Percentiles rank a stretch among this genome's conserved stretches.
phyloP scores from a whole-genome alignment of 257 asterid genomes.

The Solanum ossicruentum region DNA sequence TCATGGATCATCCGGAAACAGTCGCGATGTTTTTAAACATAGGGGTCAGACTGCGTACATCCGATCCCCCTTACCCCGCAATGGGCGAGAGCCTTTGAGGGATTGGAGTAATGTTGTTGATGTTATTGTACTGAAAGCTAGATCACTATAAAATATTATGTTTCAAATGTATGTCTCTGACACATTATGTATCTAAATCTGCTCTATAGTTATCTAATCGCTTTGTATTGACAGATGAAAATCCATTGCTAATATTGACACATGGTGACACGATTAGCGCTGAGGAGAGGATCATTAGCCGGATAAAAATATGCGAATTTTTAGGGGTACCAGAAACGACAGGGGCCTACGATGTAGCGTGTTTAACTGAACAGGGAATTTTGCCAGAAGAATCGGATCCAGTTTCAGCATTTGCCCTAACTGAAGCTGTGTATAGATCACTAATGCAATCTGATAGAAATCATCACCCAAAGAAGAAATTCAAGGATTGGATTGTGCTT shows the following conservation, averaged over 20 bases:
- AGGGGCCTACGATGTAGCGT: conserved; percentile 56
- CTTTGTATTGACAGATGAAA: conserved; percentile 27
- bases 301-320: conserved; percentile 36
- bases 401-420: conserved; percentile 41
- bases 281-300: conserved; percentile 36
- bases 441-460: conserved; percentile 47
- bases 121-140: too few relatives aligned
- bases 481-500: conserved; percentile 19
- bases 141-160: not conserved
- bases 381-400: conserved; percentile 49
- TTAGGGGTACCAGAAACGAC: conserved; percentile 42
- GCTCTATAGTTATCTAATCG: not conserved
- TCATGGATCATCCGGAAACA: too few relatives aligned
- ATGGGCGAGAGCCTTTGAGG: too few relatives aligned
- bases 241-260: conserved; percentile 48
- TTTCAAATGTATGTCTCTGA: not conserved
- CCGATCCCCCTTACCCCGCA: too few relatives aligned
- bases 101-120: too few relatives aligned
- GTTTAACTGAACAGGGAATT: conserved; percentile 51
- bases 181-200: not conserved
- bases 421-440: conserved; percentile 50
- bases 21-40: too few relatives aligned
- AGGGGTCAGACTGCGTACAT: too few relatives aligned
- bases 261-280: conserved; percentile 41
- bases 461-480: conserved; percentile 34